phyloP scores from a whole-genome alignment of 2,329 filamentous ascomycete species.

The Calonectria crousiana region DNA sequence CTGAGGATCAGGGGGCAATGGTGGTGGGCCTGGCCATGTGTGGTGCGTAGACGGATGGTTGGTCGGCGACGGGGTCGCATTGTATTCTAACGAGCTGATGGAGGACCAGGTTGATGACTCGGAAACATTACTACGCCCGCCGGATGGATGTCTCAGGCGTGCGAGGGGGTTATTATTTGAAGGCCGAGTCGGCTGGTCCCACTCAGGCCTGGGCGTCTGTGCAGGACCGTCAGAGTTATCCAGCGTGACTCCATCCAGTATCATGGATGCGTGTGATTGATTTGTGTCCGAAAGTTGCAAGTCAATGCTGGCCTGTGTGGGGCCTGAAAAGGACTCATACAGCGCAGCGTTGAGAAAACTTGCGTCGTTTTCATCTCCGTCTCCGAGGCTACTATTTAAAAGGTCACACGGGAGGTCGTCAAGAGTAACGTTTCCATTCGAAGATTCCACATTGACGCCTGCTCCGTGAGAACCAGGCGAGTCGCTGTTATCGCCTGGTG shows the following conservation, averaged over 20 bases:
- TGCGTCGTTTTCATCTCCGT: conserved; percentile 25
- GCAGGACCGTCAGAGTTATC: background rate
- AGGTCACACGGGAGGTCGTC: conserved; percentile 23
- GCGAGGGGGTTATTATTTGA: conserved; percentile 6
- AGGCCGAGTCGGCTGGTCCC: conserved; percentile 14
- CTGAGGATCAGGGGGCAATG: conserved; percentile 21
- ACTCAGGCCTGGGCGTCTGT: conserved; percentile 1
- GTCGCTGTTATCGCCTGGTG: conserved; percentile 30
- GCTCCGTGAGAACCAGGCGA: conserved; percentile 32
- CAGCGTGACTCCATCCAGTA: conserved; percentile 9
- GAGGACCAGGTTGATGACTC: conserved; percentile 34
- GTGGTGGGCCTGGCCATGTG: conserved; percentile 29
- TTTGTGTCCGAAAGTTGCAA: conserved; percentile 22
- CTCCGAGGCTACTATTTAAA: conserved; percentile 19
- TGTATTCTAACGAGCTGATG: conserved; percentile 26
- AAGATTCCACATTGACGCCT: conserved; percentile 6
- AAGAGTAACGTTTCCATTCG: background rate
- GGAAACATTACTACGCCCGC: conserved; percentile 12
- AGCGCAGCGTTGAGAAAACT: conserved; percentile 36
- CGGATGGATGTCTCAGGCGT: background rate
- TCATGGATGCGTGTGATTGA: background rate
- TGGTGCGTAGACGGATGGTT: background rate
- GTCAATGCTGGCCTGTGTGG: conserved; percentile 22
- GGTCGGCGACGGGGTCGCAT: conserved; percentile 27
- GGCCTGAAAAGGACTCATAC: conserved; percentile 36